These are phyloP conservation scores for Globisporangium orthogonon DNA, from an alignment of 352 stramenopile genomes.

Conservation along the genomic window DNA sequence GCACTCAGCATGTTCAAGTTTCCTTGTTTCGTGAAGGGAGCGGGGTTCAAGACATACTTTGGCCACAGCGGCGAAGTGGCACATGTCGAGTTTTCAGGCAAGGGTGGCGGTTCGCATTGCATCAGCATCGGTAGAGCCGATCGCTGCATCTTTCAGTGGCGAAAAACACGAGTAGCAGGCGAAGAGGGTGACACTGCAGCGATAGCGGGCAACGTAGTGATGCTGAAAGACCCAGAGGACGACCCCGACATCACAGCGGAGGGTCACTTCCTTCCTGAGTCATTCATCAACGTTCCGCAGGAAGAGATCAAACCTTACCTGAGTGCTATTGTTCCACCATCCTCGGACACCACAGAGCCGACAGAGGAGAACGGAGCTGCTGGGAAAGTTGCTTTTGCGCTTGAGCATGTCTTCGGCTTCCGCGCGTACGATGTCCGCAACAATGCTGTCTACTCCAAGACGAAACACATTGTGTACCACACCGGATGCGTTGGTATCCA, in stretches of 20 bases:
- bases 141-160: slow-evolving; percentile 67
- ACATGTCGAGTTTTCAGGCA: slow-evolving; percentile 36
- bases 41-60: slow-evolving; percentile 51
- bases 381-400: slow-evolving; percentile 28
- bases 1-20: slow-evolving; percentile 51
- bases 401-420: slow-evolving; percentile 67
- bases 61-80: slow-evolving; percentile 46
- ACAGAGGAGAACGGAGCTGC: slow-evolving; percentile 30
- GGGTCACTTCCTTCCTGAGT: slow-evolving; percentile 47
- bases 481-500: slow-evolving; percentile 53
- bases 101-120: slow-evolving; percentile 31
- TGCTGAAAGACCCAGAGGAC: slow-evolving; percentile 46
- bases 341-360: slow-evolving; percentile 24
- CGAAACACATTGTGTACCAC: slow-evolving; percentile 61
- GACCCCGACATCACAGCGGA: slow-evolving; percentile 48
- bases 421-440: slow-evolving; percentile 52
- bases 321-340: slow-evolving; percentile 54
- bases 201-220: slow-evolving; percentile 11
- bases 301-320: slow-evolving; percentile 64
- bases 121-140: slow-evolving; percentile 51
- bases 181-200: not conserved
- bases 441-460: slow-evolving; percentile 51
- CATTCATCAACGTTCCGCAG: slow-evolving; percentile 41
- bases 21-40: slow-evolving; percentile 46
- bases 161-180: slow-evolving; percentile 27